Evolutionary conservation across 192 early-diverging fungal species (phyloP).

Genomic region (Irineochytrium annulatum): DNA sequence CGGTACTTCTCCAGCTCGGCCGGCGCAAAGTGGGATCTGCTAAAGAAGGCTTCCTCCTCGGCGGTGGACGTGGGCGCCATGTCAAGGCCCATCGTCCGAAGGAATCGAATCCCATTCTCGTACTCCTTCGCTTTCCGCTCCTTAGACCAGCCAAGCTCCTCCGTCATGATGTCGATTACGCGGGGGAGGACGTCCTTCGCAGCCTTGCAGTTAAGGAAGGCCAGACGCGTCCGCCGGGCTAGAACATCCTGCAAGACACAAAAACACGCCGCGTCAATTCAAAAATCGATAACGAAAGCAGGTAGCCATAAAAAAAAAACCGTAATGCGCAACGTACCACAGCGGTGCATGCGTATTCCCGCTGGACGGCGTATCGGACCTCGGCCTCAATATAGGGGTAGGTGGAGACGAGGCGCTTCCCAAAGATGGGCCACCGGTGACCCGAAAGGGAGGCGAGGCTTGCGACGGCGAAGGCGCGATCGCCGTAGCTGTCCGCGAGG

Average conservation of each 20-base stretch:
- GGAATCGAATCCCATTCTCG: conserved; percentile 67
- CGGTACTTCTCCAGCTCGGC: conserved; percentile 58
- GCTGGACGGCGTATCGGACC: conserved; percentile 82
- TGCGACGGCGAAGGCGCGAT: conserved; percentile 91
- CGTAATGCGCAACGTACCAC: conserved; percentile 41
- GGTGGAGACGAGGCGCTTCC: conserved; percentile 66
- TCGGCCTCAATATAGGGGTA: conserved; percentile 96
- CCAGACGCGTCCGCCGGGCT: conserved; percentile 83
- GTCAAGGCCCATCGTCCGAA: conserved; percentile 88
- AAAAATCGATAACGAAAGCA: conserved; percentile 4
- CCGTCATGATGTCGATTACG: conserved; percentile 87
- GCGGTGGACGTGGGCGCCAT: conserved; percentile 10
- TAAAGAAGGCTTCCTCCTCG: conserved; percentile 36
- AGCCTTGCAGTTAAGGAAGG: conserved; percentile 91
- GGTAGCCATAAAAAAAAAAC: neutral
- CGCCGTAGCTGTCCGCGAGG: conserved; percentile 87
- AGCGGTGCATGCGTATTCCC: conserved; percentile 89
- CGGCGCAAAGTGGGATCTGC: conserved; percentile 59
- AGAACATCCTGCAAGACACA: conserved; percentile 67
- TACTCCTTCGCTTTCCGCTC: conserved; percentile 66
- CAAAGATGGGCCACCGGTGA: conserved; percentile 74
- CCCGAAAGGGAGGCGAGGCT: conserved; percentile 71
- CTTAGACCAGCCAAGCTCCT: conserved; percentile 77
- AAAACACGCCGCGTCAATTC: neutral
- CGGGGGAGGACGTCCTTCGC: conserved; percentile 79